Evolutionary conservation across 2,329 filamentous ascomycete species (phyloP).

Genomic region (Ciborinia camelliae): DNA sequence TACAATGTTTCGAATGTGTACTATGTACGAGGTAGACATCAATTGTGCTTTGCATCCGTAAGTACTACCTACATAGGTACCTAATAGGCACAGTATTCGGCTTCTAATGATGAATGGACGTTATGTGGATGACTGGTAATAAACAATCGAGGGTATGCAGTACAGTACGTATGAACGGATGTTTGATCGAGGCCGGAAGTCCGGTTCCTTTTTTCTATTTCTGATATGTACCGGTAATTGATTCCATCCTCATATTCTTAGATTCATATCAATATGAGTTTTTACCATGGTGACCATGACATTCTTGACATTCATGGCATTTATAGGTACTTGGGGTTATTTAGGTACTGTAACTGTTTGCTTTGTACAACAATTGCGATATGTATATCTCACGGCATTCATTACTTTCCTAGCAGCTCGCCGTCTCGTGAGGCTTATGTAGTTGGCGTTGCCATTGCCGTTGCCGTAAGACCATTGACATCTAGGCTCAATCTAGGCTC

Average conservation of each 20-base stretch:
- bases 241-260: background rate
- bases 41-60: background rate
- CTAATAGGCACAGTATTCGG: background rate
- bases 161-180: background rate
- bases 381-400: background rate
- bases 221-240: background rate
- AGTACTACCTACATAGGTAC: background rate
- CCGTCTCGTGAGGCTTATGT: background rate
- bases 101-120: background rate
- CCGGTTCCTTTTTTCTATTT: background rate
- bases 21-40: no score
- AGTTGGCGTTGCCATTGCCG: background rate
- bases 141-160: no score
- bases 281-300: no score
- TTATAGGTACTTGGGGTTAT: no score
- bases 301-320: background rate
- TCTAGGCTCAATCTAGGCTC: no score
- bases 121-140: background rate
- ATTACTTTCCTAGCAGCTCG: background rate
- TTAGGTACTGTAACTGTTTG: no score
- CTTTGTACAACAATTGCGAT: background rate
- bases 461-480: background rate
- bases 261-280: background rate
- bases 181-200: background rate
- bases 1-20: constrained; percentile 3